Conservation (phyloP, 768 basidiomycete genomes). For the Tephrocybe sp. region DNA sequence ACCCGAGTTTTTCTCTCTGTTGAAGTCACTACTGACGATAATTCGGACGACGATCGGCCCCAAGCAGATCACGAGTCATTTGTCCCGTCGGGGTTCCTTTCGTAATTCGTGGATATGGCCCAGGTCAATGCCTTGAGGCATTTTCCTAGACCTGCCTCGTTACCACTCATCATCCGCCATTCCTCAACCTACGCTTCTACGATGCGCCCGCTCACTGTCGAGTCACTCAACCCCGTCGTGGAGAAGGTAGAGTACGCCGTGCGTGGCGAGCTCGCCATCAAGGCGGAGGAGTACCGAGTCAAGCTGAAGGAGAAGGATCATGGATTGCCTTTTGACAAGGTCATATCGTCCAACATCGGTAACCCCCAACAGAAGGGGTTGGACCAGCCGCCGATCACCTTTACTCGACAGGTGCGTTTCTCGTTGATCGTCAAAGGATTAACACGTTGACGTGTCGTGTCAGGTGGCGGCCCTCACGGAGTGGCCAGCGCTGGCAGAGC, state of each 20-base stretch:
- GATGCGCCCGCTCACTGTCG: conserved; percentile 63
- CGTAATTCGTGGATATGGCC: conserved; percentile 2
- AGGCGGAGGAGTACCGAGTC: conserved; percentile 81
- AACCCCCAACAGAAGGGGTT: conserved; percentile 97
- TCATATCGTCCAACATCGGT: conserved; percentile 96
- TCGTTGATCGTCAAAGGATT: neutral
- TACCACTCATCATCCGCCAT: conserved; percentile 6
- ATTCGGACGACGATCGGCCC: too few relatives aligned
- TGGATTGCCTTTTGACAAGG: conserved; percentile 78
- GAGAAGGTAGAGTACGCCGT: conserved; percentile 95
- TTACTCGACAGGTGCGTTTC: conserved; percentile 76
- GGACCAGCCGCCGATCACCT: conserved; percentile 92
- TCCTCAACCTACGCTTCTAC: conserved; percentile 17
- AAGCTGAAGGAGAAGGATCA: conserved; percentile 58
- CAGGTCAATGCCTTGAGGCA: conserved; percentile 5
- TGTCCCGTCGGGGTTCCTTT: neutral
- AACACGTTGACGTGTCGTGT: conserved; percentile 6
- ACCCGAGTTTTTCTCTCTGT: too few relatives aligned
- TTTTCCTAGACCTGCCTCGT: conserved; percentile 10
- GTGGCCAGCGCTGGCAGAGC: conserved; percentile 80
- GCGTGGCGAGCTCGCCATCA: conserved; percentile 94
- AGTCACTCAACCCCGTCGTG: conserved; percentile 81
- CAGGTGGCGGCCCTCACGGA: conserved; percentile 92
- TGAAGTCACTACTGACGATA: too few relatives aligned
- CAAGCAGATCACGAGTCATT: conserved; percentile 1